Percentiles rank a stretch among this genome's conserved stretches.
phyloP scores from a whole-genome alignment of 169 alveolate genomes.

The Eimeria brunetti region DNA sequence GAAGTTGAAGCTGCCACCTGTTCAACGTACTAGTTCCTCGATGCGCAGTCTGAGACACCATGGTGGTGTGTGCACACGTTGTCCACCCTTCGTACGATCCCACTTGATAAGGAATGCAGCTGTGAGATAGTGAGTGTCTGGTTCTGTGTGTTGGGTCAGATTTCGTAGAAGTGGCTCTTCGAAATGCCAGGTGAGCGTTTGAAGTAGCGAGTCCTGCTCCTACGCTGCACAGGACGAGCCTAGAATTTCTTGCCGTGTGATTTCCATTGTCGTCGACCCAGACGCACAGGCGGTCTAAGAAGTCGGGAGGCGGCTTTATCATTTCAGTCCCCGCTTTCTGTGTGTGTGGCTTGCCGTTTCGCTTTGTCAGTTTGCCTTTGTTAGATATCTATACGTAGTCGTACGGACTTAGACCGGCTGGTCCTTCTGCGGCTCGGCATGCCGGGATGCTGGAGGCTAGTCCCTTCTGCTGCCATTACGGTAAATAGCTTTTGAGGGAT shows the following conservation, averaged over 20 bases:
- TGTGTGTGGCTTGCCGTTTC: background rate
- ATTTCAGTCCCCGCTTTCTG: background rate
- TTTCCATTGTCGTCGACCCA: background rate
- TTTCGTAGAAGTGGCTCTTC: background rate
- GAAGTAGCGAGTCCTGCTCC: background rate
- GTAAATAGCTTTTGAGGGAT: background rate
- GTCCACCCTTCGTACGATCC: background rate
- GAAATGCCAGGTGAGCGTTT: background rate
- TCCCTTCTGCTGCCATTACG: background rate
- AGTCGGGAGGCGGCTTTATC: background rate
- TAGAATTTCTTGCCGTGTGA: background rate
- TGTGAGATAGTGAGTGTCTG: background rate
- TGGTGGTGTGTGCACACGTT: constrained; percentile 46
- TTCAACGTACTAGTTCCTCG: constrained; percentile 1
- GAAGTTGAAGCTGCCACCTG: background rate
- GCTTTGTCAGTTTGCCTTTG: background rate
- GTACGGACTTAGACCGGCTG: background rate
- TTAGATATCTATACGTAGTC: background rate
- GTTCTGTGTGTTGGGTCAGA: background rate
- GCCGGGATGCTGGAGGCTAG: background rate
- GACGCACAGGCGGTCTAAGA: background rate
- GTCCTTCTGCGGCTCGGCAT: background rate
- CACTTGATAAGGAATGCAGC: background rate
- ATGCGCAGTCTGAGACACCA: constrained; percentile 1
- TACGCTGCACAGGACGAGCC: background rate